Base-by-base conservation (phyloP, 768 basidiomycete species). In the Leccinum rimulosum region DNA sequence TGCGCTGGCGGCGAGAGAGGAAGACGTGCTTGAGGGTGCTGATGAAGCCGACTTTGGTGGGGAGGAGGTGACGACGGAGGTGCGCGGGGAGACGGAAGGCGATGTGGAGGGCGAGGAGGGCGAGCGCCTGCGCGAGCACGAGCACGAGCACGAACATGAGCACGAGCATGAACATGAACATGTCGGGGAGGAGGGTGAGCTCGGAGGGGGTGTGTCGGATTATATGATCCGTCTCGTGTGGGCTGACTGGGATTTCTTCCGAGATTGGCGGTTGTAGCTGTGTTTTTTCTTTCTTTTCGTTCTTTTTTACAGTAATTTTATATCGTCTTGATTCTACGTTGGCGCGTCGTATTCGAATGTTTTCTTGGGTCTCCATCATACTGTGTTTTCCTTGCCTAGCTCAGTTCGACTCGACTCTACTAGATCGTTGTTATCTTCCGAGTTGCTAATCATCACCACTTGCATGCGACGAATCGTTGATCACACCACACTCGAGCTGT, bases 41-140 rank as follows among this genome's bases (percentile, higher is more conserved):
- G 91, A 93, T 62, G 85, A 90, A 65, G 84, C 82, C 4, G 94
- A 95, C 63, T 91, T 94, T 66, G 85, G 78, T 38, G 81, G 75
- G n/a, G 82, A 84, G 55, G 69, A 67, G 30, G 61, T 54, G 28
- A 62, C 53, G 53, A 61, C 52, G 1, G 74, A 66, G 33, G 40
- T 56, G 6, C 73, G 73, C 47, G 75, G 62, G 49, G 72, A 66
- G 31, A 67, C 62, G 3, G 75, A 65, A 10, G 78, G 67, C 8
- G 80, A 77, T 25, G 77, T 63, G 2, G 74, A 77, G 27, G 77
- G 62, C 2, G 74, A 74, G 4, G 74, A 67, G 33, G 74, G 70
- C 52, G 79, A 77, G 12, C 79, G 40, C 9, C n/a, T 40, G 3
- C 38, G 17, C 17, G 38, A 40, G 1, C 38, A 40, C 8, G 38